Evolutionary conservation across 1,139 yeast species (phyloP).

Genomic region (Meyerozyma elateridarum): DNA sequence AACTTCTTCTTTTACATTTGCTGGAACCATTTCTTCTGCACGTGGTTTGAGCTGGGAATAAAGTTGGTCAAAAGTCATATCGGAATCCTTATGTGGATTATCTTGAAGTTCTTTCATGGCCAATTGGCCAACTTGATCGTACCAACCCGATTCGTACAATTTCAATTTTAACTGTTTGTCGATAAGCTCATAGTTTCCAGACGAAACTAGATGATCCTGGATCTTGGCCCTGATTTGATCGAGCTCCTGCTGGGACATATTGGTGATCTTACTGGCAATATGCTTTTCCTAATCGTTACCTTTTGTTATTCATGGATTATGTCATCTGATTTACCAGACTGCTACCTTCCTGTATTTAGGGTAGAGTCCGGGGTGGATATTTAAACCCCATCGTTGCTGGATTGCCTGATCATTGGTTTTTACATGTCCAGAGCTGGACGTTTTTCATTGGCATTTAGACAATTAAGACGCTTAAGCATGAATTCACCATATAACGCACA

Average conservation of each 20-base stretch:
- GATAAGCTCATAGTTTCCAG: conserved; percentile 76
- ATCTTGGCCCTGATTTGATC: conserved; percentile 58
- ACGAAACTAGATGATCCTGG: conserved; percentile 64
- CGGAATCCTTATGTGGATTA: conserved; percentile 21
- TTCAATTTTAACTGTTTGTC: conserved; percentile 58
- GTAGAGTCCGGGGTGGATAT: too few species aligned
- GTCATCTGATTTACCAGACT: too few species aligned
- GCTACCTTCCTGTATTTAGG: too few species aligned
- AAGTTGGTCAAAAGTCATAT: conserved; percentile 49
- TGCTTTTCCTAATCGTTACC: too few species aligned
- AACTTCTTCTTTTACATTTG: conserved; percentile 54
- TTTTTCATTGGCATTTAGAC: too few species aligned
- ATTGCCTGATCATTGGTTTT: too few species aligned
- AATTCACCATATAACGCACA: conserved; percentile 36
- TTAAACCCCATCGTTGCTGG: too few species aligned
- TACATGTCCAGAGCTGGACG: too few species aligned
- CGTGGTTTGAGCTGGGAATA: conserved; percentile 53
- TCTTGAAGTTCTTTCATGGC: conserved; percentile 40
- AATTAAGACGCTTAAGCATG: too few species aligned
- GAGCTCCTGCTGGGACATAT: conserved; percentile 27
- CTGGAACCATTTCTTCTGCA: conserved; percentile 70
- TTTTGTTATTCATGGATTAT: too few species aligned
- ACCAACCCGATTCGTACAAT: conserved; percentile 81
- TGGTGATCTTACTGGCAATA: too few species aligned
- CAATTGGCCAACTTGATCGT: conserved; percentile 61